phyloP scores from a whole-genome alignment of 1,139 yeast species.

The Magnusiomyces ingens region DNA sequence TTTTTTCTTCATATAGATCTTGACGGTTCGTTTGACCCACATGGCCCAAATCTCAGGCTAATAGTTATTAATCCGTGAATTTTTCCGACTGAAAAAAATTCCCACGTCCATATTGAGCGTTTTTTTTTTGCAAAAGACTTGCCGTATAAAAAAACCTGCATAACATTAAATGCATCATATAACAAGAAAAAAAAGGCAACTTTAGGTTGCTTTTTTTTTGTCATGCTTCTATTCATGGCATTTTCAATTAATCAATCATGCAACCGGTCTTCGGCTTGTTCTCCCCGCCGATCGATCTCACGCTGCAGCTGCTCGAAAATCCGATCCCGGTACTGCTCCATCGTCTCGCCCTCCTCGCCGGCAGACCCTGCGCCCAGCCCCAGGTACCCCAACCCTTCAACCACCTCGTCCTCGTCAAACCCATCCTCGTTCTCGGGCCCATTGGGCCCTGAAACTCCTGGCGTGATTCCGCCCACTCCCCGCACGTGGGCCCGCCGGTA shows the following conservation, averaged over 20 bases:
- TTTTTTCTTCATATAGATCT: too few relatives aligned
- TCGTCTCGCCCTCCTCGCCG: conserved; percentile 22
- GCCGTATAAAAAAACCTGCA: too few relatives aligned
- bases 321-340: conserved; percentile 27
- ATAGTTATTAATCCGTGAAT: too few relatives aligned
- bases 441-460: conserved; percentile 9
- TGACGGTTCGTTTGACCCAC: too few relatives aligned
- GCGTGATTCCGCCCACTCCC: conserved; percentile 19
- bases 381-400: conserved; percentile 14
- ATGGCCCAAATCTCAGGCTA: too few relatives aligned
- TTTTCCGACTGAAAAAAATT: too few relatives aligned
- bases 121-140: too few relatives aligned
- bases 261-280: neutral
- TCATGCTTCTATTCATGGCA: neutral
- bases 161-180: neutral
- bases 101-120: too few relatives aligned
- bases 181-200: neutral
- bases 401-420: conserved; percentile 19
- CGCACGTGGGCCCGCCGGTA: conserved; percentile 7
- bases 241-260: neutral
- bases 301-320: conserved; percentile 22
- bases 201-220: neutral
- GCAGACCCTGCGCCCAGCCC: conserved; percentile 16
- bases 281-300: conserved; percentile 12
- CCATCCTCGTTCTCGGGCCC: conserved; percentile 5